Evolutionary conservation across 148 eudicot species (phyloP).

Genomic region (Cornus florida): DNA sequence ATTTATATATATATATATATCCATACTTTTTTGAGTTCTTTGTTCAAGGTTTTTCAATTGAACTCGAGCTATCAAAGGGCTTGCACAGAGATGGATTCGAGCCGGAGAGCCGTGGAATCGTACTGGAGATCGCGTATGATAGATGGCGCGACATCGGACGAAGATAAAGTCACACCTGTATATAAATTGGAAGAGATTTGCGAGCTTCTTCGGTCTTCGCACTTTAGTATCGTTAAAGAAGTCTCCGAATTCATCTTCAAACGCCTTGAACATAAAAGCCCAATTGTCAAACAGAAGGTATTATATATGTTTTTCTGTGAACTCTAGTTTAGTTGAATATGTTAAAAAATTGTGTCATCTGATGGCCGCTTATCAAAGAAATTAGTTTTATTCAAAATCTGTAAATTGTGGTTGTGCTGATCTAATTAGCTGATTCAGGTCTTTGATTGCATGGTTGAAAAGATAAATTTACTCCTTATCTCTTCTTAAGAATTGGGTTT

Average conservation of each 20-base stretch:
- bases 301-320: not conserved
- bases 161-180: constrained; percentile 90
- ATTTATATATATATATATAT: not conserved
- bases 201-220: constrained; percentile 77
- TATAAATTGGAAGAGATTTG: constrained; percentile 90
- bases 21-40: not conserved
- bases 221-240: constrained; percentile 71
- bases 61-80: not conserved
- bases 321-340: not conserved
- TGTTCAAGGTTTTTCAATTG: not conserved
- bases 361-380: not conserved
- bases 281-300: constrained; percentile 90
- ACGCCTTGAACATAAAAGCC: constrained; percentile 86
- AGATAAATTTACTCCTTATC: not conserved
- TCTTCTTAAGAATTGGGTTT: not conserved
- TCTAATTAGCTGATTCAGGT: not conserved
- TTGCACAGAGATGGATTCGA: constrained; percentile 58
- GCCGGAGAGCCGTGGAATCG: constrained; percentile 97
- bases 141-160: constrained; percentile 89
- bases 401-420: not conserved
- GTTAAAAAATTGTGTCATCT: not conserved
- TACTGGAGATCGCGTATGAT: constrained; percentile 93
- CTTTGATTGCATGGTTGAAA: constrained; percentile 6
- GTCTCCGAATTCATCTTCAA: constrained; percentile 74
- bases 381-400: not conserved